Evolutionary conservation across 768 basidiomycete species (phyloP).

Genomic region (Nidularia pulvinata): DNA sequence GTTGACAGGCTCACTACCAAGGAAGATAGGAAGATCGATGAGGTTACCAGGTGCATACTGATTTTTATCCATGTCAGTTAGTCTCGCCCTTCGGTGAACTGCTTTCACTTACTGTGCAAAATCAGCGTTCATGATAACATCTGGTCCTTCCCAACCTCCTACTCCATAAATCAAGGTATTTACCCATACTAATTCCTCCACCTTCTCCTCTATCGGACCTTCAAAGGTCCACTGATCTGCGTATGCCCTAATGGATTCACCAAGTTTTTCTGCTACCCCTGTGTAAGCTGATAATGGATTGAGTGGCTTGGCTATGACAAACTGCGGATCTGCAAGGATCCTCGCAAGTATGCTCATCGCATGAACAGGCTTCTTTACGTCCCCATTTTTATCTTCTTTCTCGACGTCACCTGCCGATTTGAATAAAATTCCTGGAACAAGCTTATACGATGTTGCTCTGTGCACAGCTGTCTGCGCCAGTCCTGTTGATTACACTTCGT

Average conservation of each 20-base stretch:
- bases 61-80: slow-evolving; percentile 3
- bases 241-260: slow-evolving; percentile 27
- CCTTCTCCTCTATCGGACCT: slow-evolving; percentile 37
- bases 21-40: slow-evolving; percentile 52
- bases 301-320: slow-evolving; percentile 8
- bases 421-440: background rate
- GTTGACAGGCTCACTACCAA: slow-evolving; percentile 26
- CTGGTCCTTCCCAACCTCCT: slow-evolving; percentile 14
- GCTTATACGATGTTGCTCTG: background rate
- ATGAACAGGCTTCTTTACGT: slow-evolving; percentile 16
- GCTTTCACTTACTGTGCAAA: slow-evolving; percentile 44
- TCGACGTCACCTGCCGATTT: background rate
- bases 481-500: slow-evolving; percentile 16
- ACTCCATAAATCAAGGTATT: slow-evolving; percentile 42
- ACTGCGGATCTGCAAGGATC: slow-evolving; percentile 39
- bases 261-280: slow-evolving; percentile 24
- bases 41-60: slow-evolving; percentile 61
- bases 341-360: slow-evolving; percentile 44
- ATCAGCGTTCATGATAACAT: slow-evolving; percentile 35
- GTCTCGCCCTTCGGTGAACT: background rate
- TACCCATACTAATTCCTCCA: slow-evolving; percentile 54
- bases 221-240: slow-evolving; percentile 20
- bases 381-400: slow-evolving; percentile 1
- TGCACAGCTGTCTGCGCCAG: slow-evolving; percentile 16
- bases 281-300: slow-evolving; percentile 14